These are phyloP conservation scores for Aureobasidium uvarum DNA, from an alignment of 2,329 filamentous ascomycete species.

Conservation along the genomic window DNA sequence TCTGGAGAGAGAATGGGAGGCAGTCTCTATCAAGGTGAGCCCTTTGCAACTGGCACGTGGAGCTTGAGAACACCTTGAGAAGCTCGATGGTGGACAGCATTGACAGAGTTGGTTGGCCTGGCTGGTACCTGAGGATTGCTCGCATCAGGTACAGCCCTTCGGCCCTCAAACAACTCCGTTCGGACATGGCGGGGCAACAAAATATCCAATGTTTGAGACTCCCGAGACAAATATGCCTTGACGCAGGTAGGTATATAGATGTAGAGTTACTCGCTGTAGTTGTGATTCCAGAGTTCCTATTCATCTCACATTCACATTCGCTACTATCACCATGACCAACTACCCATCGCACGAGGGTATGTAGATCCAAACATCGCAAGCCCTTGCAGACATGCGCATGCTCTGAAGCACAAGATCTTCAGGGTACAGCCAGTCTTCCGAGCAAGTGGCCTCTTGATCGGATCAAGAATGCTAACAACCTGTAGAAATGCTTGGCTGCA, in stretches of 20 bases:
- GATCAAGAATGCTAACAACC: slow-evolving; percentile 18
- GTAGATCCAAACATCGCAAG: not conserved
- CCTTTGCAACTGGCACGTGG: not conserved
- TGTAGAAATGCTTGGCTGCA: slow-evolving; percentile 41
- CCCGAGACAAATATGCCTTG: not conserved
- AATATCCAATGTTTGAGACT: slow-evolving; percentile 15
- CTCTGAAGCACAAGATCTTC: slow-evolving; percentile 3
- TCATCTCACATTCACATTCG: not conserved
- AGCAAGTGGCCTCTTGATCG: not conserved
- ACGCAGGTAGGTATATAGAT: slow-evolving; percentile 20
- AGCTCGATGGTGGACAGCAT: not conserved
- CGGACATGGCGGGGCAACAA: slow-evolving; percentile 20
- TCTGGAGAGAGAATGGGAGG: not conserved
- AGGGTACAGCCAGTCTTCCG: not conserved
- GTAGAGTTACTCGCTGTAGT: not conserved
- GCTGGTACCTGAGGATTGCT: slow-evolving; percentile 23
- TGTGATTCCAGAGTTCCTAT: not conserved
- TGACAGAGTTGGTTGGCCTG: not conserved
- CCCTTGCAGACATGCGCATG: not conserved
- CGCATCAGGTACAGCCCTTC: slow-evolving; percentile 19
- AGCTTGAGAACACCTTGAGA: not conserved
- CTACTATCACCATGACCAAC: slow-evolving; percentile 13
- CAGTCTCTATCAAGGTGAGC: not conserved
- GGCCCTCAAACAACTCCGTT: slow-evolving; percentile 24
- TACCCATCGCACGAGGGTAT: slow-evolving; percentile 29